Conservation (phyloP, 1,284 basidiomycete species). For the Irpex sp. region DNA sequence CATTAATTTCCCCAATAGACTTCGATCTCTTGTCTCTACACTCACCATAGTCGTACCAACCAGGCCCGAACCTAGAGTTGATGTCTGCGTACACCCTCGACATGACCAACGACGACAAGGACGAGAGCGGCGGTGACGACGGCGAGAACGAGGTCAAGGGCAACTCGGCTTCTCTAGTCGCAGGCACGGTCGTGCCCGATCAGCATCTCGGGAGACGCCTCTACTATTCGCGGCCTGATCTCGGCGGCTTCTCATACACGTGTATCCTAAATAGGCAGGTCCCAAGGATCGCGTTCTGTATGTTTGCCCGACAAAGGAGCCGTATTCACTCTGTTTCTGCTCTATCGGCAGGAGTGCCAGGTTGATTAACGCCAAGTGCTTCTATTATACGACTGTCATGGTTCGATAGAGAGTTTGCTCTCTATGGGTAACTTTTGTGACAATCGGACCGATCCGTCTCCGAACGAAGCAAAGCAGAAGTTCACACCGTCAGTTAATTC, state of each 20-base stretch:
- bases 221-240: neutral
- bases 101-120: slow-evolving; percentile 28
- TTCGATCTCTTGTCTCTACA: slow-evolving; percentile 9
- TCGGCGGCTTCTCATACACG: neutral
- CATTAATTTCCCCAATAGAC: neutral
- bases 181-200: neutral
- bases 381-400: neutral
- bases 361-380: too few relatives aligned
- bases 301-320: neutral
- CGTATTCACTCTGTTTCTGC: neutral
- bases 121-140: neutral
- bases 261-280: neutral
- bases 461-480: neutral
- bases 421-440: neutral
- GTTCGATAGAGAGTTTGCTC: neutral
- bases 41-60: slow-evolving; percentile 80
- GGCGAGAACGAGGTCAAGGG: neutral
- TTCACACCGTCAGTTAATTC: neutral
- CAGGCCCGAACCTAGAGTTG: slow-evolving; percentile 64
- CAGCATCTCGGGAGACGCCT: neutral
- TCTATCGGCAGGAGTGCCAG: too few relatives aligned
- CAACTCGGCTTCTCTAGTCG: neutral
- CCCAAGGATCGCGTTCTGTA: neutral
- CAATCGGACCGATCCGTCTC: neutral
- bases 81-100: slow-evolving; percentile 68